Evolutionary conservation across 805 yeast species (phyloP).

Genomic region (Candida bentonensis): DNA sequence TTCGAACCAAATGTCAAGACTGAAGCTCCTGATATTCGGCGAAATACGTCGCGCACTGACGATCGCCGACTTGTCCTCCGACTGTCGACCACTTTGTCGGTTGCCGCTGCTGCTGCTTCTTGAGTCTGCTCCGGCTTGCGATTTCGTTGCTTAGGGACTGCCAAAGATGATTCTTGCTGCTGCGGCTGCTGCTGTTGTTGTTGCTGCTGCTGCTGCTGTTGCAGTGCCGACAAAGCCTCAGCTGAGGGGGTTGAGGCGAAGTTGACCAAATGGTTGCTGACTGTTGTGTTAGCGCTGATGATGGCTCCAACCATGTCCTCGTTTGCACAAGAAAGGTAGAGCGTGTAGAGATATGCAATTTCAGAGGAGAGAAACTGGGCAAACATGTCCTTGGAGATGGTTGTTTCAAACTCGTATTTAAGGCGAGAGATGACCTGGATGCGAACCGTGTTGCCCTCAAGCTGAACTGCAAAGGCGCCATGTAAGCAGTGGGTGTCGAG

Average conservation of each 20-base stretch:
- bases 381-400: conserved; percentile 22
- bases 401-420: conserved; percentile 13
- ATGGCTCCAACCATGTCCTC: conserved; percentile 16
- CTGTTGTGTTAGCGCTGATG: conserved; percentile 18
- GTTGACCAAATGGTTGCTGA: conserved; percentile 11
- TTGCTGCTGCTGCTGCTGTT: not conserved
- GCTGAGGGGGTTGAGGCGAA: conserved; percentile 15
- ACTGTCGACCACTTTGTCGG: no score
- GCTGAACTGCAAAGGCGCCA: conserved; percentile 35
- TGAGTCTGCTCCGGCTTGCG: conserved; percentile 3
- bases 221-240: not conserved
- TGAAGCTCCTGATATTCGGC: not conserved
- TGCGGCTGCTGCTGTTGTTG: conserved; percentile 2
- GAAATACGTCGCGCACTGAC: not conserved
- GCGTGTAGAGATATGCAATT: conserved; percentile 23
- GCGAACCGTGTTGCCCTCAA: conserved; percentile 21
- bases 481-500: conserved; percentile 27
- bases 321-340: conserved; percentile 25
- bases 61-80: conserved; percentile 5
- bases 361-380: conserved; percentile 26
- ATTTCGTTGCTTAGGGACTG: conserved; percentile 2
- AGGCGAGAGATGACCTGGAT: conserved; percentile 13
- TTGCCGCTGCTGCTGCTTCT: conserved; percentile 4
- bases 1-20: not conserved
- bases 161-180: conserved; percentile 2